Conservation (phyloP, 345 rosid species). For the Citrus glauca region DNA sequence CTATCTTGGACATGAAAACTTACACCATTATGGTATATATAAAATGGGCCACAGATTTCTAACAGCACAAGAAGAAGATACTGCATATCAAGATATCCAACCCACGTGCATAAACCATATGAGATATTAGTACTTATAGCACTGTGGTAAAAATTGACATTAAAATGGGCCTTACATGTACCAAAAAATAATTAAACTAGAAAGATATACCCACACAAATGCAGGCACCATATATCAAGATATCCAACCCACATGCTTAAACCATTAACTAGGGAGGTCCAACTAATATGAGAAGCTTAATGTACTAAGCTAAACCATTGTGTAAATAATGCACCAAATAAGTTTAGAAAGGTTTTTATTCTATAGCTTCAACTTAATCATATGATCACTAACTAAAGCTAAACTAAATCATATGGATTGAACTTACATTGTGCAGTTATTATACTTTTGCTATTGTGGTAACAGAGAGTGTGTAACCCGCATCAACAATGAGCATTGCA, state of each 20-base stretch:
- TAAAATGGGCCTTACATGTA: not conserved
- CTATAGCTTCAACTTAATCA: not conserved
- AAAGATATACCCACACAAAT: not conserved
- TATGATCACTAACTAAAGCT: too few relatives aligned
- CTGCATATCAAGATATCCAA: too few relatives aligned
- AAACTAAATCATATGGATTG: too few relatives aligned
- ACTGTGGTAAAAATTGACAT: not conserved
- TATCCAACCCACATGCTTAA: not conserved
- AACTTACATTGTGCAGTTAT: too few relatives aligned
- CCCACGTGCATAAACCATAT: too few relatives aligned
- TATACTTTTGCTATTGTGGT: not conserved
- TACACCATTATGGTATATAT: not conserved
- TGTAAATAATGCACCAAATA: not conserved
- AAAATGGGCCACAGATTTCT: too few relatives aligned
- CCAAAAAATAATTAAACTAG: not conserved
- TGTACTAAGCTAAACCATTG: not conserved
- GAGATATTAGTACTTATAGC: too few relatives aligned
- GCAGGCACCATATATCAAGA: not conserved
- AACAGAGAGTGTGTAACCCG: not conserved
- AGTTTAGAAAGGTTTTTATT: not conserved
- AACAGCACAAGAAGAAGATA: too few relatives aligned
- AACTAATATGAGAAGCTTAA: not conserved
- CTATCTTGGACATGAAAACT: not conserved
- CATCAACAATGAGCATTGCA: not conserved
- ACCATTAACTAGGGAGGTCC: not conserved